These are phyloP conservation scores for Blastocystis sp. DNA, from an alignment of 352 stramenopile genomes.

Conservation along the genomic window DNA sequence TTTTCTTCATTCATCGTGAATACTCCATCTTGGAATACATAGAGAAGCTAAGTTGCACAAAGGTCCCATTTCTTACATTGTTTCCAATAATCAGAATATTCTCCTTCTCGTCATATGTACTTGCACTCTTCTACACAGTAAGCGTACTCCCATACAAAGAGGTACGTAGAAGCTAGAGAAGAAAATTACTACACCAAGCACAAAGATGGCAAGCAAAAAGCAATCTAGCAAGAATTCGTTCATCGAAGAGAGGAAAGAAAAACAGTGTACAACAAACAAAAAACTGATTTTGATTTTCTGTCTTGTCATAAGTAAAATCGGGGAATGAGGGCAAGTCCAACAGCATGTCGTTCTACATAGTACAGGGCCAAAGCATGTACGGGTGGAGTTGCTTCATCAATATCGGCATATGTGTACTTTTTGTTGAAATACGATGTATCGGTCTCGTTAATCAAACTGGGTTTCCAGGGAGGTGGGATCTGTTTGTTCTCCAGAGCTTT, in stretches of 20 bases:
- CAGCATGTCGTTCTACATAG: conserved; percentile 25
- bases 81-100: conserved; percentile 34
- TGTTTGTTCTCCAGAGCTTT: conserved; percentile 75
- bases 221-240: neutral
- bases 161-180: neutral
- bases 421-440: conserved; percentile 87
- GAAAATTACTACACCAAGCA: neutral
- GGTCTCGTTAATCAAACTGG: conserved; percentile 63
- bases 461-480: conserved; percentile 80
- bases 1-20: neutral
- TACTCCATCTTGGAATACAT: neutral
- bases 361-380: neutral
- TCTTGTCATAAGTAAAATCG: conserved; percentile 48
- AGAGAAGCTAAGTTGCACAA: neutral
- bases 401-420: conserved; percentile 74
- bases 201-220: neutral
- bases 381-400: conserved; percentile 52
- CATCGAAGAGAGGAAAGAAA: neutral
- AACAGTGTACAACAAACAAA: conserved; percentile 30
- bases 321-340: conserved; percentile 48
- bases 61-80: neutral
- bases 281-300: neutral
- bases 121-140: neutral
- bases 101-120: neutral
- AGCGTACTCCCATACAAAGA: neutral